phyloP scores from a whole-genome alignment of 139 green algal genomes.

The Raphidocelis subcapitata region DNA sequence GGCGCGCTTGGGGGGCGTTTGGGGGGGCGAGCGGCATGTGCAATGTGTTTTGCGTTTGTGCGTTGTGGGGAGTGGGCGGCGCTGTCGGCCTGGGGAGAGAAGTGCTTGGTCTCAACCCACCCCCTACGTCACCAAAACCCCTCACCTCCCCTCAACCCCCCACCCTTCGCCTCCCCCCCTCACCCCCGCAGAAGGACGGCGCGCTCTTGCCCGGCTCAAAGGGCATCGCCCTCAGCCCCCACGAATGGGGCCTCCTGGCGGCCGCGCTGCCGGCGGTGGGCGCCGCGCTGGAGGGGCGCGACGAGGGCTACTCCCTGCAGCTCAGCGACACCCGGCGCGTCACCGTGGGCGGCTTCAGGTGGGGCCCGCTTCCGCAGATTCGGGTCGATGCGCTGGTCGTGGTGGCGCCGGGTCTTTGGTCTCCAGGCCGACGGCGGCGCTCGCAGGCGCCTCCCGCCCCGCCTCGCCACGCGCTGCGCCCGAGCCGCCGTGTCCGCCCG shows the following conservation, averaged over 20 bases:
- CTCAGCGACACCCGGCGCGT: constrained; percentile 29
- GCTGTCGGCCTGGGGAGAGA: background rate
- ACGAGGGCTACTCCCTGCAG: constrained; percentile 17
- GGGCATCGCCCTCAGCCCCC: constrained; percentile 33
- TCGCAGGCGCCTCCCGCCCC: too few relatives aligned
- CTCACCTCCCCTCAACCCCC: background rate
- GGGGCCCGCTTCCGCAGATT: too few relatives aligned
- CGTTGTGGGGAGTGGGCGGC: background rate
- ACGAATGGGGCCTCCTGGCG: constrained; percentile 32
- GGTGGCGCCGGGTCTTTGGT: too few relatives aligned
- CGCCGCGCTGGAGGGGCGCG: background rate
- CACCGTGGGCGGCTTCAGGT: too few relatives aligned
- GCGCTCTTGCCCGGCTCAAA: constrained; percentile 43
- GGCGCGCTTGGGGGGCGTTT: background rate
- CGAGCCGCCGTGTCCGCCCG: too few relatives aligned
- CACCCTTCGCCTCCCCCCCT: background rate
- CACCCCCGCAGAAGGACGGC: constrained; percentile 29
- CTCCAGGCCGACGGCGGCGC: too few relatives aligned
- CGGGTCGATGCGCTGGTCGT: too few relatives aligned
- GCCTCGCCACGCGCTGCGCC: too few relatives aligned
- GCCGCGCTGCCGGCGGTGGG: background rate
- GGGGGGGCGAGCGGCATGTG: background rate
- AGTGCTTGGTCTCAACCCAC: background rate
- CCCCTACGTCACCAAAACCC: background rate
- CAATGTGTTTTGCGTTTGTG: background rate